phyloP scores from a whole-genome alignment of 2,329 filamentous ascomycete species.

The Stachybotrys echinatus region DNA sequence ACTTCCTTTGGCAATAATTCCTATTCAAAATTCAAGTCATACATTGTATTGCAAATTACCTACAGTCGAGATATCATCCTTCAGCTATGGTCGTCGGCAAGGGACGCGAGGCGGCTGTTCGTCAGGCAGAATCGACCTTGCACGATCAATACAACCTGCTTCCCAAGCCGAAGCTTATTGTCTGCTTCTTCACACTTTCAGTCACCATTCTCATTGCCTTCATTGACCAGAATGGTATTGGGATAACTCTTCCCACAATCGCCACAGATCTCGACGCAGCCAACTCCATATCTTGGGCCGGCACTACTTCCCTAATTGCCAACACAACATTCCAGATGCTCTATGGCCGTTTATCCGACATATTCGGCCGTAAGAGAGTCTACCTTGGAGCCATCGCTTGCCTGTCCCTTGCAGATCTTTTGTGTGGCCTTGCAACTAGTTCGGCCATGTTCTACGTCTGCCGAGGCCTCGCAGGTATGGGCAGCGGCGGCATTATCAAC shows the following conservation, averaged over 20 bases:
- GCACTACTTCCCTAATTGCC: conserved; percentile 46
- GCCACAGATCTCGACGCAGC: conserved; percentile 38
- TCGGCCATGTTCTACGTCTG: conserved; percentile 57
- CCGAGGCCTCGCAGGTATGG: conserved; percentile 55
- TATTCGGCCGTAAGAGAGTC: conserved; percentile 55
- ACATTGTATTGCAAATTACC: background rate
- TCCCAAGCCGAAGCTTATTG: background rate
- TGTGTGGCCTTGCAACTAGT: conserved; percentile 52
- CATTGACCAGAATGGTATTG: conserved; percentile 53
- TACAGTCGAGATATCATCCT: background rate
- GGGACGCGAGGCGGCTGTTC: background rate
- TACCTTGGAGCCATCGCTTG: conserved; percentile 47
- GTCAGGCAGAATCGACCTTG: background rate
- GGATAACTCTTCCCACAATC: conserved; percentile 44
- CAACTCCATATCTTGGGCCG: conserved; percentile 51
- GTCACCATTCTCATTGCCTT: conserved; percentile 49
- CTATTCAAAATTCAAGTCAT: too few relatives aligned
- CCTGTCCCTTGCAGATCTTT: conserved; percentile 50
- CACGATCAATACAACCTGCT: conserved; percentile 1
- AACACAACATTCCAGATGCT: conserved; percentile 61
- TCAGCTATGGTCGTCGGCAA: background rate
- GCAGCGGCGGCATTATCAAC: conserved; percentile 54
- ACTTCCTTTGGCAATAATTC: too few relatives aligned
- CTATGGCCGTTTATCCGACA: conserved; percentile 57
- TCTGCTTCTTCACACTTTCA: background rate